Base-by-base conservation (phyloP, 1,284 basidiomycete species). In the Microbotryum scabiosae region DNA sequence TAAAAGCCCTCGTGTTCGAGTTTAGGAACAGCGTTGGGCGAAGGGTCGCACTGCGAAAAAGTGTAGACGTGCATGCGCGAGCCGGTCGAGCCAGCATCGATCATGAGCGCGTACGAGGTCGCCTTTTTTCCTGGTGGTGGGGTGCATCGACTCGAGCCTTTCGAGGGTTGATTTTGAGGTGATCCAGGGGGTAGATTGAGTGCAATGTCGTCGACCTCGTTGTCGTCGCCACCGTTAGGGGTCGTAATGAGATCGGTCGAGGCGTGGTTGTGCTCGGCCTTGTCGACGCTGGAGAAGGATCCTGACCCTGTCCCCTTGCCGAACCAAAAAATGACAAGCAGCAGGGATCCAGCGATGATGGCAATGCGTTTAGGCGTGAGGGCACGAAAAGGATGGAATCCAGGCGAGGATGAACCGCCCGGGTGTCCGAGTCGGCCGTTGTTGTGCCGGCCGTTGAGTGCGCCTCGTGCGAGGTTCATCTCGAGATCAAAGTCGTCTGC, bases 1-100 rank as follows among this genome's bases (percentile, higher is more conserved):
- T 83, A 83, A 81, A 98, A 98, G 12, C 88, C 86, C 75, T 98
- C 94, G 78, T 93, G 90, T 74, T 97, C 94, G 75, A 90, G 88
- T 56, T 82, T 77, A 0, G 92, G 86, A 6, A 87, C 82, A 0
- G 85, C 75, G 0, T 80, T 80, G 12, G 65, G 62, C 6, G 59
- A 55, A 12, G 70, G 66, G 44, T 68, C 64, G 78, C 92, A 96
- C 78, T 93, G 87, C 80, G 93, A 83, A 82, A 97, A 96, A 74
- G 94, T 96, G 85, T 97, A 97, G 28, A 97, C 84, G 79, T 98
- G 94, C 71, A 98, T 93, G 20, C 94, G 85, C 2, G 92, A 96
- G 23, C 94, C 94, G 0, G 92, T 97, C 45, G 92, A 97, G 20
- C 94, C 96, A 0, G 96, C 94, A 74, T 98, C 94, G 75, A 98